A percentile compares a stretch with the other conserved stretches of the same genome.
These are phyloP conservation scores for Herpetomonas muscarum DNA, from an alignment of 208 protist genomes.

Conservation along the genomic window DNA sequence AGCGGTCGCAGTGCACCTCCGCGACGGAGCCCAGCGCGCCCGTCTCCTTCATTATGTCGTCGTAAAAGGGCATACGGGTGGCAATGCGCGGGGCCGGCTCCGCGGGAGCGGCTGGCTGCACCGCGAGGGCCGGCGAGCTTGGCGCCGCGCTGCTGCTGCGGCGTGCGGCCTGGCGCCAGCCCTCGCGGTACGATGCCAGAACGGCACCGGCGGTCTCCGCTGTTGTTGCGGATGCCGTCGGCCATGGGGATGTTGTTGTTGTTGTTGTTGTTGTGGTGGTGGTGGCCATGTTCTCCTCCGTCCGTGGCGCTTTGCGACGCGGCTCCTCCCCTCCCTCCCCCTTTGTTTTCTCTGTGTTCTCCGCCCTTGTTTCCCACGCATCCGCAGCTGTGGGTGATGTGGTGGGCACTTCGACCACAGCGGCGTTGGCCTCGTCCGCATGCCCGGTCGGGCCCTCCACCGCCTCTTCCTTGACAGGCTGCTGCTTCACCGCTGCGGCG, in stretches of 20 bases:
- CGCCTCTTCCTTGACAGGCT: conserved; percentile 1
- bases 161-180: neutral
- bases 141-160: neutral
- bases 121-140: neutral
- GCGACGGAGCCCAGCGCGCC: conserved; percentile 28
- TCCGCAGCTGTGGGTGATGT: too few species aligned
- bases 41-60: conserved; percentile 36
- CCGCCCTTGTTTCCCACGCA: too few species aligned
- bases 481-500: conserved; percentile 11
- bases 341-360: too few species aligned
- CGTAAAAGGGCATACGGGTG: conserved; percentile 26
- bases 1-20: conserved; percentile 50
- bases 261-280: neutral
- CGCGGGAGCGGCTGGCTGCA: neutral
- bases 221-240: neutral
- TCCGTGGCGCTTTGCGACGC: neutral
- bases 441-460: neutral
- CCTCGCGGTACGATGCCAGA: too few species aligned
- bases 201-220: too few species aligned
- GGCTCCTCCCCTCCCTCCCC: too few species aligned
- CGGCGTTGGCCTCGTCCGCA: neutral
- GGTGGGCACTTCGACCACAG: neutral
- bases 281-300: neutral
- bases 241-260: neutral
- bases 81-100: conserved; percentile 1